A percentile compares a stretch with the other conserved stretches of the same genome.
Conservation (phyloP, 2,329 filamentous ascomycete species). For the Colletotrichum tanaceti region DNA sequence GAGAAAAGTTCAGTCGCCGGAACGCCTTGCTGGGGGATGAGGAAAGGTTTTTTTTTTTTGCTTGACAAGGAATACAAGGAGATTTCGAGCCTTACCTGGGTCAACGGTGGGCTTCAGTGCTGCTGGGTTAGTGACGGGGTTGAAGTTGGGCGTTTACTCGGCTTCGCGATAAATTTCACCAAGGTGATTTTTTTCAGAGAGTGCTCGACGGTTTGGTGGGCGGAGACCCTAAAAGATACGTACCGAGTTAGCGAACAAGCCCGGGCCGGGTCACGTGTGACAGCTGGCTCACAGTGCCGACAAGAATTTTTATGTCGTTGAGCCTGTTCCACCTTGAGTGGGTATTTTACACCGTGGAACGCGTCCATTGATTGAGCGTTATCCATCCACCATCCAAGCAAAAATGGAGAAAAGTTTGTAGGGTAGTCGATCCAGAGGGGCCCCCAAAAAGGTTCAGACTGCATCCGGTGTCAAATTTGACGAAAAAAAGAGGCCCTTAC, state of each 20-base stretch:
- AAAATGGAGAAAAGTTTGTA: too few species aligned
- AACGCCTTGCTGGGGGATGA: slow-evolving; percentile 31
- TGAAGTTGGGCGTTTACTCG: slow-evolving; percentile 48
- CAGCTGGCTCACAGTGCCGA: slow-evolving; percentile 1
- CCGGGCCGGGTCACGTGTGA: slow-evolving; percentile 30
- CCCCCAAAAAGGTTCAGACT: too few species aligned
- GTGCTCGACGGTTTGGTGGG: slow-evolving; percentile 52
- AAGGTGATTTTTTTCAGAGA: slow-evolving; percentile 48
- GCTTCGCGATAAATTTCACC: slow-evolving; percentile 53
- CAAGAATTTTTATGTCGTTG: neutral
- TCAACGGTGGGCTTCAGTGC: slow-evolving; percentile 52
- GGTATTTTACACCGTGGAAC: neutral
- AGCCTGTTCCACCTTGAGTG: neutral
- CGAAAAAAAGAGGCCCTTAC: too few species aligned
- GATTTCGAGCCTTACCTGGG: slow-evolving; percentile 49
- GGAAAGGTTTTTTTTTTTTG: slow-evolving; percentile 2
- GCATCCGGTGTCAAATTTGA: too few species aligned
- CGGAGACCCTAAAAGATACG: slow-evolving; percentile 53
- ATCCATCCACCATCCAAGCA: too few species aligned
- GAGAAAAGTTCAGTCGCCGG: slow-evolving; percentile 11
- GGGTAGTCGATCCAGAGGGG: too few species aligned
- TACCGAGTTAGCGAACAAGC: slow-evolving; percentile 46
- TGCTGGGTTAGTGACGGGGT: slow-evolving; percentile 45
- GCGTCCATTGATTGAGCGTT: too few species aligned
- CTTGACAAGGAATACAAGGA: slow-evolving; percentile 18